phyloP scores from a whole-genome alignment of 1,284 basidiomycete genomes.

The Cryptococcus jaspeensis region DNA sequence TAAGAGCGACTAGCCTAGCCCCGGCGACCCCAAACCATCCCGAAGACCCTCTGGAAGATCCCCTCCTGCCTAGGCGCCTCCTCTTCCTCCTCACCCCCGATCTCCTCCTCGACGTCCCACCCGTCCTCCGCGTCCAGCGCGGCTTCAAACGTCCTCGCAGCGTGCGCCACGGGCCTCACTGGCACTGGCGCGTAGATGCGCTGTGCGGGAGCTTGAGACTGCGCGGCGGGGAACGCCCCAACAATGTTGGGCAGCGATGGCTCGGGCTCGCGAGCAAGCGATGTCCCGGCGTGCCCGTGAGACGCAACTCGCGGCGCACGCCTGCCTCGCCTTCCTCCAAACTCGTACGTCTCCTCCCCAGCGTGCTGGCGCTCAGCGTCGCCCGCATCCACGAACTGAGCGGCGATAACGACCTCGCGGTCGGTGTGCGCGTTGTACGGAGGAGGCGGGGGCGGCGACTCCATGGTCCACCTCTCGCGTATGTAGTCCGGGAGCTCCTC shows the following conservation, averaged over 20 bases:
- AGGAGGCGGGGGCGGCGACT: slow-evolving; percentile 37
- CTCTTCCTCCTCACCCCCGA: slow-evolving; percentile 4
- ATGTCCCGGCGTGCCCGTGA: background rate
- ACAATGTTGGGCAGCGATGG: slow-evolving; percentile 10
- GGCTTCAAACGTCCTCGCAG: slow-evolving; percentile 18
- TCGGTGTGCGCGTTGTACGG: slow-evolving; percentile 44
- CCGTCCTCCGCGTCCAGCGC: slow-evolving; percentile 25
- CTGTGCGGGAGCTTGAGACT: background rate
- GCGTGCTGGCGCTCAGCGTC: slow-evolving; percentile 7
- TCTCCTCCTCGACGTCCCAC: slow-evolving; percentile 6
- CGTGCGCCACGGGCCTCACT: slow-evolving; percentile 3
- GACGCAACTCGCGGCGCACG: slow-evolving; percentile 7
- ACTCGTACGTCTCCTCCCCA: slow-evolving; percentile 13
- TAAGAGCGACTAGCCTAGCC: background rate
- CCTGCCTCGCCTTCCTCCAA: background rate
- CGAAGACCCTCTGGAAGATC: slow-evolving; percentile 14
- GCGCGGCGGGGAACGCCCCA: slow-evolving; percentile 18
- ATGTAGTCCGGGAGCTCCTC: slow-evolving; percentile 10
- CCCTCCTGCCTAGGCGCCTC: slow-evolving; percentile 10
- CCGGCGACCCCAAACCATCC: slow-evolving; percentile 13
- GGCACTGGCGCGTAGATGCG: slow-evolving; percentile 6
- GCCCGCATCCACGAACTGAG: slow-evolving; percentile 25
- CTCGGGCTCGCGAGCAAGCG: background rate
- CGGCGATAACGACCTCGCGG: slow-evolving; percentile 25
- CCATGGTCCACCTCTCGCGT: slow-evolving; percentile 13